Percentiles rank a stretch among this genome's conserved stretches.
Evolutionary conservation across 208 protist genomes (phyloP).

Genomic region (Tritrichomonas foetus): DNA sequence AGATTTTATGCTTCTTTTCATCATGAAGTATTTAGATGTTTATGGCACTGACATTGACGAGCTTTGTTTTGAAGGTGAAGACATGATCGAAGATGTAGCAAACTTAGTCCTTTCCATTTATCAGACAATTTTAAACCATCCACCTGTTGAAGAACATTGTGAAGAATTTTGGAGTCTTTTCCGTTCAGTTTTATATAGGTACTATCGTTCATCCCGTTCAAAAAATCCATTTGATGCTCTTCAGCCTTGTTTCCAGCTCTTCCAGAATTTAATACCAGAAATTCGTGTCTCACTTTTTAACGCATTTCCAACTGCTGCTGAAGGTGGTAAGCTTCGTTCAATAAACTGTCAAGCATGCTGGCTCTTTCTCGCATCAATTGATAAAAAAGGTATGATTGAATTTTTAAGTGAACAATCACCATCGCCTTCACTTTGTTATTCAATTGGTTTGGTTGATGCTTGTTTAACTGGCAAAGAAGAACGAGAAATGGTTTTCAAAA

Average conservation of each 20-base stretch:
- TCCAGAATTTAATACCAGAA: neutral
- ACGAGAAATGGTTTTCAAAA: neutral
- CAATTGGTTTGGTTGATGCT: neutral
- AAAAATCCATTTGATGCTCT: neutral
- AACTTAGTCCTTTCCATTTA: neutral
- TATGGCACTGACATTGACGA: neutral
- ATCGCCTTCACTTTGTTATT: neutral
- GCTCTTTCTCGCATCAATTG: neutral
- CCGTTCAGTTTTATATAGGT: neutral
- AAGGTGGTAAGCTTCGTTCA: neutral
- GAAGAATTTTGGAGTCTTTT: neutral
- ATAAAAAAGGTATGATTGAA: constrained; percentile 10
- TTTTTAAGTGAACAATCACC: neutral
- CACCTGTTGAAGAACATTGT: neutral
- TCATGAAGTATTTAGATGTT: neutral
- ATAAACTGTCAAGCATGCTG: neutral
- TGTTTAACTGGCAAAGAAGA: neutral
- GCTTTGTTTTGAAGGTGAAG: neutral
- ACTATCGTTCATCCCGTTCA: neutral
- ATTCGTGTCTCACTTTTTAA: neutral
- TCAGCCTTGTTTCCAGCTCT: neutral
- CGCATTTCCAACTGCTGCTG: neutral
- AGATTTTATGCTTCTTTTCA: neutral
- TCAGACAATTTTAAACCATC: neutral
- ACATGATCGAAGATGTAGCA: neutral